phyloP scores from a whole-genome alignment of 371 early-diverging fungal genomes.

The Mucor racemosus region DNA sequence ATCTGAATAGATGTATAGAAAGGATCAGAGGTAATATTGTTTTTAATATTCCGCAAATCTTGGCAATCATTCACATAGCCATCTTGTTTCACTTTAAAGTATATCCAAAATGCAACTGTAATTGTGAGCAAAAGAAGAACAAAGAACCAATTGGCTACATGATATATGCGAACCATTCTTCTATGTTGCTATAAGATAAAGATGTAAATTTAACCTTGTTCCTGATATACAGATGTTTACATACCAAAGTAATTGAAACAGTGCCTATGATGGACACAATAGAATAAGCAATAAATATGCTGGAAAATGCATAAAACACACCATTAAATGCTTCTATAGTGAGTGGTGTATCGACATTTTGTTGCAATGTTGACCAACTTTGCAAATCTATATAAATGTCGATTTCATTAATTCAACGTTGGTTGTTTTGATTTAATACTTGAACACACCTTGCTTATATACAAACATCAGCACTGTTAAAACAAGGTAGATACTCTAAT shows the following conservation, averaged over 20 bases:
- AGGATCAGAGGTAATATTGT: slow-evolving; percentile 13
- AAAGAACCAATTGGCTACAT: slow-evolving; percentile 48
- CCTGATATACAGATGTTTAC: not conserved
- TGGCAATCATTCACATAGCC: slow-evolving; percentile 43
- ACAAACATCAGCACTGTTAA: slow-evolving; percentile 22
- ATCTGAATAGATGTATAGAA: slow-evolving; percentile 32
- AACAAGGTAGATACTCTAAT: slow-evolving; percentile 19
- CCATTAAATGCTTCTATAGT: slow-evolving; percentile 29
- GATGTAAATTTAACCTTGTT: not conserved
- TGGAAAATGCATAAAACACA: slow-evolving; percentile 28
- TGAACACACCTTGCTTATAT: slow-evolving; percentile 19
- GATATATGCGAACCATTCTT: slow-evolving; percentile 37
- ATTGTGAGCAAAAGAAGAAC: slow-evolving; percentile 37
- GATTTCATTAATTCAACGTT: not conserved
- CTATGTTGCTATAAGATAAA: slow-evolving; percentile 31
- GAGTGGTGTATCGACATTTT: slow-evolving; percentile 23
- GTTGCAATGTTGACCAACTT: slow-evolving; percentile 30
- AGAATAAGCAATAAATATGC: slow-evolving; percentile 27
- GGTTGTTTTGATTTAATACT: not conserved
- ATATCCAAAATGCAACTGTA: slow-evolving; percentile 39
- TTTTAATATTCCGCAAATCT: slow-evolving; percentile 25
- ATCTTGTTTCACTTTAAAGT: slow-evolving; percentile 41
- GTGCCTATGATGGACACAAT: slow-evolving; percentile 26
- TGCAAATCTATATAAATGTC: slow-evolving; percentile 20
- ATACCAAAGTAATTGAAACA: slow-evolving; percentile 28